Percentiles rank a stretch among this genome's conserved stretches.
Evolutionary conservation across 179 eudicot species (phyloP).

Genomic region (Drosera spatulata): DNA sequence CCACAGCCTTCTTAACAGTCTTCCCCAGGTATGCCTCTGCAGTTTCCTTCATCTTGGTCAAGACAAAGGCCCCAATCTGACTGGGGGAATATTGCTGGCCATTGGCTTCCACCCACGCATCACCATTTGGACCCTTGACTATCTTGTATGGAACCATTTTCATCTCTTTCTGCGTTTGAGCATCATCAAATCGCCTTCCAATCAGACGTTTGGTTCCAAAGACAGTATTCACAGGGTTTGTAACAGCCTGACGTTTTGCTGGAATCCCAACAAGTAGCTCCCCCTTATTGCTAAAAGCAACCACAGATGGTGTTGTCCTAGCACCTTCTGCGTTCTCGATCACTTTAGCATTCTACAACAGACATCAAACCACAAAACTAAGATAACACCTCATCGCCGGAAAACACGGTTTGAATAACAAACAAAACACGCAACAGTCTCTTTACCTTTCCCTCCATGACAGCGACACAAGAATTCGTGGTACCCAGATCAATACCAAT

Average conservation of each 20-base stretch:
- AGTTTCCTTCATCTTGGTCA: constrained; percentile 57
- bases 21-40: constrained; percentile 61
- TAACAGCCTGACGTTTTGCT: constrained; percentile 68
- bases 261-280: constrained; percentile 67
- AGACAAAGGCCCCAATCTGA: constrained; percentile 51
- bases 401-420: neutral
- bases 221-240: constrained; percentile 56
- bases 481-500: constrained; percentile 62
- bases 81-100: constrained; percentile 69
- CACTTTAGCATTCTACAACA: constrained; percentile 43
- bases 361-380: neutral
- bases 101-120: constrained; percentile 76
- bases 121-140: constrained; percentile 53
- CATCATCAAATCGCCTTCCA: constrained; percentile 58
- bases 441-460: constrained; percentile 62
- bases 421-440: neutral
- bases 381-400: neutral
- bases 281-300: constrained; percentile 52
- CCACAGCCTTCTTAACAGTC: constrained; percentile 36
- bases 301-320: constrained; percentile 64
- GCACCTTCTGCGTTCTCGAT: constrained; percentile 73
- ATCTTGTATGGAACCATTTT: constrained; percentile 71
- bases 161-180: constrained; percentile 67
- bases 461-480: constrained; percentile 52
- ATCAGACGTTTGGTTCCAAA: constrained; percentile 66